Percentiles rank a stretch among this genome's conserved stretches.
These are phyloP conservation scores for Carex parvula DNA, from an alignment of 176 grass and related monocot genomes.

Conservation along the genomic window DNA sequence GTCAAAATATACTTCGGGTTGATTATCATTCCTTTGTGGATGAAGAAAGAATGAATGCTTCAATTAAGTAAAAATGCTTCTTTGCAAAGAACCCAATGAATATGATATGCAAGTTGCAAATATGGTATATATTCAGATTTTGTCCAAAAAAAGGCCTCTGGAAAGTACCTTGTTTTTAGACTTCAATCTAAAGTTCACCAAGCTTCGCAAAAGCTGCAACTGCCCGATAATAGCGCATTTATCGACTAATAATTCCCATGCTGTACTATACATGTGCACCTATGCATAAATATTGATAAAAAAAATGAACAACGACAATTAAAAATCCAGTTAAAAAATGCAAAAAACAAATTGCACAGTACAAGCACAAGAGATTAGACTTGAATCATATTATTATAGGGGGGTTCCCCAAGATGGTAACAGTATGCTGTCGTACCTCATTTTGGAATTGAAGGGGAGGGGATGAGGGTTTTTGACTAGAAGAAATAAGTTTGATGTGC, in stretches of 20 bases:
- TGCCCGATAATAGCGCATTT: constrained; percentile 69
- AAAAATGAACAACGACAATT: constrained; percentile 6
- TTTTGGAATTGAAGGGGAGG: not conserved
- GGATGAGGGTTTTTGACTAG: not conserved
- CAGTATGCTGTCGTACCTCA: not conserved
- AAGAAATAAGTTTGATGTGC: not conserved
- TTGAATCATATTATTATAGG: not conserved
- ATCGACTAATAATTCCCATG: constrained; percentile 48
- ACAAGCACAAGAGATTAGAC: not conserved
- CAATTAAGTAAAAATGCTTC: not conserved
- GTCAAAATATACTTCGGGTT: not conserved
- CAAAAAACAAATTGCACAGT: not conserved
- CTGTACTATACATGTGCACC: constrained; percentile 42
- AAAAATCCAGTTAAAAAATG: not conserved
- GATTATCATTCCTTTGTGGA: not conserved
- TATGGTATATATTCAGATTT: constrained; percentile 1
- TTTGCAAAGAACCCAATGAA: not conserved
- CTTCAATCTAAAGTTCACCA: constrained; percentile 55
- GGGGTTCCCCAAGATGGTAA: not conserved
- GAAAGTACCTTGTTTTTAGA: constrained; percentile 54
- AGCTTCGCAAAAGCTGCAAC: constrained; percentile 52
- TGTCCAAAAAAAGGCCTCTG: not conserved
- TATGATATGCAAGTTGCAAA: not conserved
- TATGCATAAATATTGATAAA: constrained; percentile 29
- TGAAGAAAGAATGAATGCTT: not conserved